Evolutionary conservation across 768 basidiomycete genomes (phyloP).

Genomic region (Roridomyces roridus): DNA sequence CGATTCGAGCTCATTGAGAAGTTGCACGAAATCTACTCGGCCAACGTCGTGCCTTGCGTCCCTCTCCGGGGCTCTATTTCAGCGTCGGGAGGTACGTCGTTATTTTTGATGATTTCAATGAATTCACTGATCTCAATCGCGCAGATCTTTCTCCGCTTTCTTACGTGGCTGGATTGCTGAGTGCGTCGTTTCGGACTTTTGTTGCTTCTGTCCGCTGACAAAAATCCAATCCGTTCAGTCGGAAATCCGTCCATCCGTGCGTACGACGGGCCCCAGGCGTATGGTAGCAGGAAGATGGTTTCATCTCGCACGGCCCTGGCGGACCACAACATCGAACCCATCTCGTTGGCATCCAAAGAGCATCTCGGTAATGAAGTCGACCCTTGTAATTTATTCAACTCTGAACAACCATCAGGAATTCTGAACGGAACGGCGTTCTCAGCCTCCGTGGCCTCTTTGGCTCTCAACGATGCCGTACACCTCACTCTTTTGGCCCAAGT

Average conservation of each 20-base stretch:
- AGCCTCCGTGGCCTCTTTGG: slow-evolving; percentile 74
- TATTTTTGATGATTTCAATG: not conserved
- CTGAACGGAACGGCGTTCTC: slow-evolving; percentile 81
- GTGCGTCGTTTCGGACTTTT: slow-evolving; percentile 26
- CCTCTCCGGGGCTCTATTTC: slow-evolving; percentile 81
- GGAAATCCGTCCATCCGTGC: slow-evolving; percentile 73
- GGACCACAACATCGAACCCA: slow-evolving; percentile 61
- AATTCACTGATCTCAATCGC: no score
- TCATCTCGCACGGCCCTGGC: slow-evolving; percentile 58
- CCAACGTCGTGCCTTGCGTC: slow-evolving; percentile 74
- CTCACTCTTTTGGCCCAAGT: slow-evolving; percentile 68
- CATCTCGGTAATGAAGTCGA: slow-evolving; percentile 51
- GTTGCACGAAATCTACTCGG: slow-evolving; percentile 65
- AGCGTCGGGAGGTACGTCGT: slow-evolving; percentile 68
- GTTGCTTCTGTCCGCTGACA: not conserved
- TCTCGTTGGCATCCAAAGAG: slow-evolving; percentile 69
- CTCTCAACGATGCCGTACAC: slow-evolving; percentile 72
- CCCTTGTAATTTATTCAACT: no score
- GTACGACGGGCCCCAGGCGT: slow-evolving; percentile 58
- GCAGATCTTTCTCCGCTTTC: slow-evolving; percentile 51
- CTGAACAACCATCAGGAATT: slow-evolving; percentile 34
- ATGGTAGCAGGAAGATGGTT: slow-evolving; percentile 55
- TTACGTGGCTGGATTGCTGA: slow-evolving; percentile 73
- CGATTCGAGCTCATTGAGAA: slow-evolving; percentile 77
- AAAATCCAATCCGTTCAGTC: slow-evolving; percentile 32